Percentiles rank a stretch among this genome's conserved stretches.
Conservation (phyloP, 2,329 filamentous ascomycete species). For the Epichloe gansuensis region DNA sequence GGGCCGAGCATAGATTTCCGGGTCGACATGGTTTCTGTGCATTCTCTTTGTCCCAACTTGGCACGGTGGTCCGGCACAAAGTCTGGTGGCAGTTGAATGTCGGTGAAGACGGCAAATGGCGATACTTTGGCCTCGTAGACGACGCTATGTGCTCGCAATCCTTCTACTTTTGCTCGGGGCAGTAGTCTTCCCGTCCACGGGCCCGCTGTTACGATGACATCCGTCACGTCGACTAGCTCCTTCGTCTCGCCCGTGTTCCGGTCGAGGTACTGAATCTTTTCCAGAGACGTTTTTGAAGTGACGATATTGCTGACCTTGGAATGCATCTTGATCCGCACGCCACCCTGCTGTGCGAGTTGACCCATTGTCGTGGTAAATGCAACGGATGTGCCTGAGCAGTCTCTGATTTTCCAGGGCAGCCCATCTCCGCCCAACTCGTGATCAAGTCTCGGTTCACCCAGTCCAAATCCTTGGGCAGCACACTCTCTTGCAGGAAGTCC, state of each 20-base stretch:
- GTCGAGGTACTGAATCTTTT: constrained; percentile 49
- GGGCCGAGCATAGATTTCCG: constrained; percentile 88
- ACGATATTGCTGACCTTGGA: constrained; percentile 57
- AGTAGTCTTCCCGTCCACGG: constrained; percentile 52
- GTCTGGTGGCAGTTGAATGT: constrained; percentile 59
- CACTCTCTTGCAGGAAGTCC: constrained; percentile 39
- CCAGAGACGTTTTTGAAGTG: constrained; percentile 37
- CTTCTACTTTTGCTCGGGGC: constrained; percentile 44
- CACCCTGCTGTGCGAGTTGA: constrained; percentile 56
- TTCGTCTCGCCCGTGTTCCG: constrained; percentile 25
- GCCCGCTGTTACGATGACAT: constrained; percentile 44
- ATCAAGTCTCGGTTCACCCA: constrained; percentile 66
- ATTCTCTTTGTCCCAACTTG: constrained; percentile 35
- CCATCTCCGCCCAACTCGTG: constrained; percentile 70
- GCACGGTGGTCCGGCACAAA: constrained; percentile 43
- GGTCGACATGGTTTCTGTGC: constrained; percentile 56
- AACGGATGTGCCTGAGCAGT: constrained; percentile 92
- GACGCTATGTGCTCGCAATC: constrained; percentile 52
- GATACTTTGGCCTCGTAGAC: constrained; percentile 53
- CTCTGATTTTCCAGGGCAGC: constrained; percentile 49
- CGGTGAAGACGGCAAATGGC: constrained; percentile 74
- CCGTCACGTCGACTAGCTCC: constrained; percentile 34
- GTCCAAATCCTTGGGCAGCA: constrained; percentile 66
- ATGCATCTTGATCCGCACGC: constrained; percentile 54
- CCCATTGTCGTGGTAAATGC: constrained; percentile 76